These are phyloP conservation scores for Haplographium delicatum DNA, from an alignment of 495 filamentous ascomycete species.

Conservation along the genomic window DNA sequence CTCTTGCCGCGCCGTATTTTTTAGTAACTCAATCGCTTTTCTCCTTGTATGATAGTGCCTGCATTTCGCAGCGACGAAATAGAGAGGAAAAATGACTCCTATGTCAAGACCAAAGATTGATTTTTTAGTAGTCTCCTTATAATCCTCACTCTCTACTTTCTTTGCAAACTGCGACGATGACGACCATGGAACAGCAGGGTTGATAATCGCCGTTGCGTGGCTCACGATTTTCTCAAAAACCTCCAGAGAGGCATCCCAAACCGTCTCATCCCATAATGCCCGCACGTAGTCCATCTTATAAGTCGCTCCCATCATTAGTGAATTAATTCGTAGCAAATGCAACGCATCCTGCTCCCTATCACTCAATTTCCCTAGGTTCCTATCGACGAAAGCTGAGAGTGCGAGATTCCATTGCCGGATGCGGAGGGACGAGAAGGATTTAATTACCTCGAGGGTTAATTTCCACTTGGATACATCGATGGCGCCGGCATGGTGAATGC, in stretches of 20 bases:
- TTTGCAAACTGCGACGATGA: neutral
- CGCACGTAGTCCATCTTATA: neutral
- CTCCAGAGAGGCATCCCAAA: slow-evolving; percentile 5
- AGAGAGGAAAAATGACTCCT: slow-evolving; percentile 14
- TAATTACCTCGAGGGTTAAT: neutral
- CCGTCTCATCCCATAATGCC: neutral
- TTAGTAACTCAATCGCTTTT: slow-evolving; percentile 14
- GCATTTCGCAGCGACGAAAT: slow-evolving; percentile 9
- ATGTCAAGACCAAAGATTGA: slow-evolving; percentile 13
- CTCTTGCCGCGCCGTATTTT: slow-evolving; percentile 8
- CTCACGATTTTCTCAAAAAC: neutral
- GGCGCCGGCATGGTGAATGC: neutral
- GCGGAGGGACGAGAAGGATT: neutral
- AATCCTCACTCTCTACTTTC: neutral
- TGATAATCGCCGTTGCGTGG: neutral
- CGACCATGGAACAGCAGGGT: neutral
- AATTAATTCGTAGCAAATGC: neutral
- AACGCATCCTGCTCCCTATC: neutral
- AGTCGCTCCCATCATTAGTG: neutral
- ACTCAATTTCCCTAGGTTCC: neutral
- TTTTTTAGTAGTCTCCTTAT: too few relatives aligned
- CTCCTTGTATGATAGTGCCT: neutral
- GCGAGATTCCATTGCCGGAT: neutral
- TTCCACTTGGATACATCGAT: neutral
- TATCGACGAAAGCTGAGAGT: neutral